Percentiles rank a stretch among this genome's conserved stretches.
These are phyloP conservation scores for Phytophthora boehmeriae DNA, from an alignment of 352 stramenopile species.

Conservation along the genomic window DNA sequence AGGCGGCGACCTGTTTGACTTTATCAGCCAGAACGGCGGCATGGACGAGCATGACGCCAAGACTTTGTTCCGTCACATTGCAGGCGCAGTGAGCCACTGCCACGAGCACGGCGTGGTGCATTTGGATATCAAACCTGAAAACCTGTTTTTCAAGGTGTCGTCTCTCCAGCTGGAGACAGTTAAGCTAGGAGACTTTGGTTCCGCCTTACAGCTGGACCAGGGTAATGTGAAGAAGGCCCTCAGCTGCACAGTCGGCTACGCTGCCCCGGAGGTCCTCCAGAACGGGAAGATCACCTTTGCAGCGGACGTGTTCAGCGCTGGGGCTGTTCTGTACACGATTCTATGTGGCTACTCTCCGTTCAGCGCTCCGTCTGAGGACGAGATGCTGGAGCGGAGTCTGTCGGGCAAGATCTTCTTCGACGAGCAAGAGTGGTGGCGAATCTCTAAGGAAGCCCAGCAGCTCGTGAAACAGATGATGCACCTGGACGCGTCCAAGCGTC, in stretches of 20 bases:
- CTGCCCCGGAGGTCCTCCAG: conserved; percentile 69
- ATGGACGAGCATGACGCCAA: conserved; percentile 57
- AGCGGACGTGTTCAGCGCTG: conserved; percentile 78
- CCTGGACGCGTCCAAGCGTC: conserved; percentile 39
- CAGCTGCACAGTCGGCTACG: conserved; percentile 80
- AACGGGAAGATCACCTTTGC: conserved; percentile 57
- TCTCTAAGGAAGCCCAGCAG: conserved; percentile 60
- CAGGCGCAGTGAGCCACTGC: conserved; percentile 52
- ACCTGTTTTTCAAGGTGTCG: conserved; percentile 74
- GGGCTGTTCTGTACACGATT: conserved; percentile 72
- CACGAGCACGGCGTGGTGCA: conserved; percentile 72
- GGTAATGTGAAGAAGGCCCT: conserved; percentile 42
- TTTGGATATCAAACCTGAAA: conserved; percentile 84
- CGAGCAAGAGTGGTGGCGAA: conserved; percentile 53
- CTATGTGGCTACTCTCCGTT: conserved; percentile 75
- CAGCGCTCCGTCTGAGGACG: conserved; percentile 57
- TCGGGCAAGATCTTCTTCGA: conserved; percentile 60
- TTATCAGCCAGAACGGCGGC: conserved; percentile 56
- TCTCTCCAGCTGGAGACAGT: conserved; percentile 51
- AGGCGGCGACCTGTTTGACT: conserved; percentile 68
- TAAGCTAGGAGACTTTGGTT: conserved; percentile 80
- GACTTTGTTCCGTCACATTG: conserved; percentile 57
- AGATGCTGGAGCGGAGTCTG: conserved; percentile 61
- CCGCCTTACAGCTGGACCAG: conserved; percentile 49
- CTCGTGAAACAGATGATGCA: conserved; percentile 69